Evolutionary conservation across 768 basidiomycete species (phyloP).

Genomic region (Lactarius indigo): DNA sequence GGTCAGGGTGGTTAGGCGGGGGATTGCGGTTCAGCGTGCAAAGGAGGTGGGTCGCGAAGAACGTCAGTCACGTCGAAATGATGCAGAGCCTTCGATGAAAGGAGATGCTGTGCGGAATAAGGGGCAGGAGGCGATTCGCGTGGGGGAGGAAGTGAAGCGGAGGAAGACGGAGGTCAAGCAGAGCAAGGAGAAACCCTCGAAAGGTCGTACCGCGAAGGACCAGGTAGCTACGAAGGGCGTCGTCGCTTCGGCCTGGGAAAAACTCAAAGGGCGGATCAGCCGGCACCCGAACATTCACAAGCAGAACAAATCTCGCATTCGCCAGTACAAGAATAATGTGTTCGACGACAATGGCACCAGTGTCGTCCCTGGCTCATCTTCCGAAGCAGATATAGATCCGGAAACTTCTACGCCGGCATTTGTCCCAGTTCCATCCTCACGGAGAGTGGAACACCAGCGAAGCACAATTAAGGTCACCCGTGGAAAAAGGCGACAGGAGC

Average conservation of each 20-base stretch:
- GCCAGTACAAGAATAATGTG: too few relatives aligned
- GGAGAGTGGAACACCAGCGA: not conserved
- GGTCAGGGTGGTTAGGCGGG: too few relatives aligned
- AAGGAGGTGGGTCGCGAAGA: too few relatives aligned
- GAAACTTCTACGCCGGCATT: not conserved
- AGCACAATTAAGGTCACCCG: not conserved
- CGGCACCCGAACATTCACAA: too few relatives aligned
- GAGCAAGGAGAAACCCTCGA: not conserved
- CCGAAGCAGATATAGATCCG: too few relatives aligned
- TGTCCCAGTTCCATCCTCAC: not conserved
- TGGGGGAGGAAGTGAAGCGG: constrained; percentile 5
- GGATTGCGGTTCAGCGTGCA: too few relatives aligned
- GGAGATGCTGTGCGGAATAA: too few relatives aligned
- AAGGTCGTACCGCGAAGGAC: not conserved
- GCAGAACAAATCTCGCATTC: too few relatives aligned
- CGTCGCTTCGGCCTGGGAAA: constrained; percentile 6
- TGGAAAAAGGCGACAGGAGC: not conserved
- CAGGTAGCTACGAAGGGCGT: not conserved
- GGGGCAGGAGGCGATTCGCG: not conserved
- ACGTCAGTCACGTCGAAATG: too few relatives aligned
- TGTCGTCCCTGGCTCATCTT: too few relatives aligned
- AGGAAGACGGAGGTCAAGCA: constrained; percentile 6
- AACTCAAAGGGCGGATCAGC: constrained; percentile 6
- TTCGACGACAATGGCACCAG: too few relatives aligned
- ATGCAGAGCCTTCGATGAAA: too few relatives aligned